Evolutionary conservation across 148 eudicot species (phyloP).

Genomic region (Arctostaphylos glauca): DNA sequence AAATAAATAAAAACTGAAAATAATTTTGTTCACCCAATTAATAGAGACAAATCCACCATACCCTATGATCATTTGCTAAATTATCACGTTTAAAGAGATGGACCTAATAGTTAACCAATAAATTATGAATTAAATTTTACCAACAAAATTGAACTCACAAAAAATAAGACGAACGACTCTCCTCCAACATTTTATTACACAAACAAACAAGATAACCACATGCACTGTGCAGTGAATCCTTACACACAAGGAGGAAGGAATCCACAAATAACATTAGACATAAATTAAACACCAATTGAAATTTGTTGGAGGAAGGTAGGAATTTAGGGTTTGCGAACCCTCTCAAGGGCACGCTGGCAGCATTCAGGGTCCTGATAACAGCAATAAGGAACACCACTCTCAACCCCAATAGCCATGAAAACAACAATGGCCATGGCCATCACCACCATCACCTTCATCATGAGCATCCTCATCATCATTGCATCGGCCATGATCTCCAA

Average conservation of each 20-base stretch:
- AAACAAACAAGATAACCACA: not conserved
- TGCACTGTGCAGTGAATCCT: not conserved
- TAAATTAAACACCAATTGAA: not conserved
- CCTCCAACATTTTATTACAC: not conserved
- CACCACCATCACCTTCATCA: not conserved
- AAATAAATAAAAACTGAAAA: too few species aligned
- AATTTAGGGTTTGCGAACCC: not conserved
- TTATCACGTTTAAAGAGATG: not conserved
- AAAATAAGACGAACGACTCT: not conserved
- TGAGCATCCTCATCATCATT: not conserved
- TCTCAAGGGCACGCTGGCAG: not conserved
- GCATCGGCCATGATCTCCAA: not conserved
- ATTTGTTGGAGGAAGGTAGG: not conserved
- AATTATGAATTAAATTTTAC: too few species aligned
- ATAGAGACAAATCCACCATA: not conserved
- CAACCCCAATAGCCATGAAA: not conserved
- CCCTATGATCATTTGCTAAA: not conserved
- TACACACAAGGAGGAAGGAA: not conserved
- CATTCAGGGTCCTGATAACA: conserved; percentile 2
- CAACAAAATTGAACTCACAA: too few species aligned
- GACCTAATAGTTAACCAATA: too few species aligned
- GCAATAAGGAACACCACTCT: not conserved
- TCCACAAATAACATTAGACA: not conserved
- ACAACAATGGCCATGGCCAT: not conserved
- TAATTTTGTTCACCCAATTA: too few species aligned